Base-by-base conservation (phyloP, 1,284 basidiomycete species). In the Cutaneotrichosporon sp. region DNA sequence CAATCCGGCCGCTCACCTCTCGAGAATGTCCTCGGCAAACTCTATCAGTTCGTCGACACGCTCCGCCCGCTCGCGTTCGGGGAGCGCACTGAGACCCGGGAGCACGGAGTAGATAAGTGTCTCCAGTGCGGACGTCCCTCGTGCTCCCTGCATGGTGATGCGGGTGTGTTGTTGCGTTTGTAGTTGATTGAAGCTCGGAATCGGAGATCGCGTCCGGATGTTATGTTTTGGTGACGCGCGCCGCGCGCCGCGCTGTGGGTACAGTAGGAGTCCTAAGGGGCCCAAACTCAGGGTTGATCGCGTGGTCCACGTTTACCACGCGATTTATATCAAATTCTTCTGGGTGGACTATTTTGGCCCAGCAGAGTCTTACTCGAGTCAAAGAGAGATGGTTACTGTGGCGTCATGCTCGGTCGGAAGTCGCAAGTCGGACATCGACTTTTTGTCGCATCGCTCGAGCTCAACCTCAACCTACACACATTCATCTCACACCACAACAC, bases 21-120 rank as follows among this genome's bases (percentile, higher is more conserved):
- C 61, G 50, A 74, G 51, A 38, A 74, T 65, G 17, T 67, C 64
- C 41, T 70, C 64, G 49, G 67, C 68, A 38, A 58, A 66, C 50
- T 65, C 64, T 42, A 68, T 58, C 44, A 74, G 55, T 55, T 72
- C 70, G 26, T 58, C 61, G 13, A 74, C 65, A 41, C 56, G 67
- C 38, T 66, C 68, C 43, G 55, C 61, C 23, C 68, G 51, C 36
- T 54, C 61, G 20, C 37, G 58, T 36, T 51, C 49, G 18, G 47
- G 56, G 30, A 49, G 59, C 49, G 52, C 49, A 45, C 34, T 61
- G 12, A 72, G 59, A 0, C 63, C 56, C 1, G 70, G 70, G 12
- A 72, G 55, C 26, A 66, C 57, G 5, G 67, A 46, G 53, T 64
- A 65, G 18, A 70, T 58, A 20, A 72, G 62, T 26, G 67, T 65